A percentile compares a stretch with the other conserved stretches of the same genome.
Conservation (phyloP, 805 yeast species). For the Henningerozyma blattae region DNA sequence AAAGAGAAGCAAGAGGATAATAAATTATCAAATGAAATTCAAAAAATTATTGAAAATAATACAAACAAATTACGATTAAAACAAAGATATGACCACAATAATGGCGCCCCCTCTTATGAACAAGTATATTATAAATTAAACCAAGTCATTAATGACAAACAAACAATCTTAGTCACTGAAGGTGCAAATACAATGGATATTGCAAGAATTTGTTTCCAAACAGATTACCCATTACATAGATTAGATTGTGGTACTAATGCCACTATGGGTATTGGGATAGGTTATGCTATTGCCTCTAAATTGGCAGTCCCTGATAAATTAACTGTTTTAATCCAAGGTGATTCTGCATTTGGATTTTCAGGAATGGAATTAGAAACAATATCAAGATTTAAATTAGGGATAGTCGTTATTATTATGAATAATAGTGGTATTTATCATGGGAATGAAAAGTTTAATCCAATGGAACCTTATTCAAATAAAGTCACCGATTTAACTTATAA, state of each 20-base stretch:
- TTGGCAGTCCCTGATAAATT: slow-evolving; percentile 29
- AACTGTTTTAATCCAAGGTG: slow-evolving; percentile 57
- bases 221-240: slow-evolving; percentile 38
- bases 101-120: slow-evolving; percentile 34
- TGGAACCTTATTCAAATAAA: slow-evolving; percentile 27
- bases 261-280: slow-evolving; percentile 67
- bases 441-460: slow-evolving; percentile 14
- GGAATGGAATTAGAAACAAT: slow-evolving; percentile 67
- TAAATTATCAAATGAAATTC: slow-evolving; percentile 6
- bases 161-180: slow-evolving; percentile 41
- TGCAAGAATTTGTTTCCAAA: slow-evolving; percentile 49
- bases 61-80: slow-evolving; percentile 19
- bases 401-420: slow-evolving; percentile 55
- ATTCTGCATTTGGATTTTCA: slow-evolving; percentile 68
- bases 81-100: slow-evolving; percentile 1
- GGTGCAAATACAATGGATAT: slow-evolving; percentile 76
- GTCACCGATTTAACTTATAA: slow-evolving; percentile 48
- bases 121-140: slow-evolving; percentile 40
- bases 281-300: slow-evolving; percentile 57
- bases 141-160: slow-evolving; percentile 25
- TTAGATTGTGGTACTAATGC: slow-evolving; percentile 70
- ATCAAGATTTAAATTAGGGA: slow-evolving; percentile 39
- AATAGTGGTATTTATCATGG: slow-evolving; percentile 69
- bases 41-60: slow-evolving; percentile 9
- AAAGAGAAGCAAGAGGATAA: slow-evolving; percentile 2